Conservation (phyloP, 2,329 filamentous ascomycete genomes). For the Sordariomycetes sp. region DNA sequence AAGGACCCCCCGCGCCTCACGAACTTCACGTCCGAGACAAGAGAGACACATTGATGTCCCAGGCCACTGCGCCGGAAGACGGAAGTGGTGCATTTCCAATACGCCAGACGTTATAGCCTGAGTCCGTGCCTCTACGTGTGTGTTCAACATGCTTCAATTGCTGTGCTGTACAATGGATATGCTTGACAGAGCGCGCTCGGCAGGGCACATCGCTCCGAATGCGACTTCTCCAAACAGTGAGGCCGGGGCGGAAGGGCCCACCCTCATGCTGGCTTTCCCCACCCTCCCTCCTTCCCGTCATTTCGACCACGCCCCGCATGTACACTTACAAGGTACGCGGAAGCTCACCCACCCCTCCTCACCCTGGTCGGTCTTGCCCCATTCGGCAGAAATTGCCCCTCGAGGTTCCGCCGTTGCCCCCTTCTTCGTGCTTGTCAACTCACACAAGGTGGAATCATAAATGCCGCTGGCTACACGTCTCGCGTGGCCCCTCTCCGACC, state of each 20-base stretch:
- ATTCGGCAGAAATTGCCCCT: background rate
- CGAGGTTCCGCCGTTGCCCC: background rate
- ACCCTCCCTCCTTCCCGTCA: background rate
- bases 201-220: no score
- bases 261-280: background rate
- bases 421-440: background rate
- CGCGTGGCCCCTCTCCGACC: background rate
- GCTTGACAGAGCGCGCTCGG: no score
- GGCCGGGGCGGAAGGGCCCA: background rate
- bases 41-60: background rate
- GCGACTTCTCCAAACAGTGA: background rate
- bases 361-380: background rate
- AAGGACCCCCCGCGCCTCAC: background rate
- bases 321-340: no score
- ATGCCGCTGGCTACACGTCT: background rate
- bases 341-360: background rate
- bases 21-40: background rate
- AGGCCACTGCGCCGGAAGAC: no score
- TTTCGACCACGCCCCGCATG: background rate
- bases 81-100: no score
- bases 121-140: no score
- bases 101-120: no score
- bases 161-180: no score
- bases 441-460: background rate
- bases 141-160: no score